Evolutionary conservation across 2,329 filamentous ascomycete genomes (phyloP), one percentile per base, ranked within the genome.

Genomic region (Colletotrichum endophyticum): DNA sequence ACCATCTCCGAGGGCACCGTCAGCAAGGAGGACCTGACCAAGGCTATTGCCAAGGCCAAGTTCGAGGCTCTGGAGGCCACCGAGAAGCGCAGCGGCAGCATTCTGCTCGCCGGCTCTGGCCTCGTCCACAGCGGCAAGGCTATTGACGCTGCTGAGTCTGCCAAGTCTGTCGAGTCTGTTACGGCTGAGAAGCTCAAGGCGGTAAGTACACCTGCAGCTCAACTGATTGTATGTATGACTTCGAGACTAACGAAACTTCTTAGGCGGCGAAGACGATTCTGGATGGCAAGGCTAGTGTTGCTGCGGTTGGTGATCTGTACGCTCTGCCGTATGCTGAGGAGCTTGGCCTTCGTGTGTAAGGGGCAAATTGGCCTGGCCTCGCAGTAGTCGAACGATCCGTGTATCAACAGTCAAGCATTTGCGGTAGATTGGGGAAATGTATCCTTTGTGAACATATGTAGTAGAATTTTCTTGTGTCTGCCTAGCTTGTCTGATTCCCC

Each of bases 291-390:
- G 96, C 96, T 68, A 94, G 95, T 70, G 95, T 98, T 78, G 94
- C 95, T 78, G 91, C 95, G 75, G 96, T 99, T 78, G 97, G 97
- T 86, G 97, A 99, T 85, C 91, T 99, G 81, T 94, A 95, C 86
- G 91, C 94, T 82, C 92, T 99, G 84, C 97, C 97, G 74, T 99
- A 94, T 84, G 97, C 96, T 80, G 95, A 96, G 88, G 97, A 99
- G 84, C 90, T 99, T 85, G 98, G 96, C 81, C 92, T 99, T 84
- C 95, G 94, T 86, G 95, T 98, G 91, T 99, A 98, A 92, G 92
- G 79, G 76, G 80, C 76, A 57, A 49, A 59, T 68, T 28, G 66
- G 74, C 36, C 73, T 68, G 44, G 59, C 78, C 77, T 80, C 78
- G 78, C 80, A 79, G 78, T 78, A 80, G 80, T 61, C 70, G 70